Conservation (phyloP, 768 basidiomycete species). For the Fomitopsis serialis region DNA sequence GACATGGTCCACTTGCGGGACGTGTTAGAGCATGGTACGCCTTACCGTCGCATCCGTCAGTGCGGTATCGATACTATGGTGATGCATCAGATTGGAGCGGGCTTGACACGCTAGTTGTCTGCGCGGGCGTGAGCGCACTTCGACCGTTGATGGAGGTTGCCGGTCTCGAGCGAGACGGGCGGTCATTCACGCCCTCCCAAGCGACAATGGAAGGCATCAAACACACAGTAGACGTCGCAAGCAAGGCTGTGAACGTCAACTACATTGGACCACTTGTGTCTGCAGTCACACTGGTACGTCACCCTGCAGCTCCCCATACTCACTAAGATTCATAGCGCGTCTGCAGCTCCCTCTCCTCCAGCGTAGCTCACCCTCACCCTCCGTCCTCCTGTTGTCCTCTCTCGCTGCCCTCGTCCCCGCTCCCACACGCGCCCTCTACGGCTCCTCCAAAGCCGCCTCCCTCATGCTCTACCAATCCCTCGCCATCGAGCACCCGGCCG, state of each 20-base stretch:
- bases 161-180: slow-evolving; percentile 39
- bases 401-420: slow-evolving; percentile 77
- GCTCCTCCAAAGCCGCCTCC: slow-evolving; percentile 77
- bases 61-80: neutral
- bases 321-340: neutral
- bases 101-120: slow-evolving; percentile 76
- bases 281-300: slow-evolving; percentile 65
- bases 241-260: slow-evolving; percentile 55
- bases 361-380: slow-evolving; percentile 57
- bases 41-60: slow-evolving; percentile 1
- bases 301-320: neutral
- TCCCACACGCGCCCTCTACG: slow-evolving; percentile 82
- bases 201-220: slow-evolving; percentile 53
- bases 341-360: slow-evolving; percentile 72
- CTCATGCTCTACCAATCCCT: slow-evolving; percentile 74
- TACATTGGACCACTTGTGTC: slow-evolving; percentile 66
- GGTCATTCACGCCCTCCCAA: slow-evolving; percentile 28
- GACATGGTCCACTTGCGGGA: slow-evolving; percentile 63
- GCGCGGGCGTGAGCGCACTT: slow-evolving; percentile 81
- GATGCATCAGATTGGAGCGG: slow-evolving; percentile 66
- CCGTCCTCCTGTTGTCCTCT: slow-evolving; percentile 75
- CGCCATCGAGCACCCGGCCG: slow-evolving; percentile 70
- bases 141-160: slow-evolving; percentile 71
- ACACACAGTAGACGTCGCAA: slow-evolving; percentile 49
- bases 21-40: slow-evolving; percentile 48